phyloP scores from a whole-genome alignment of 2,329 filamentous ascomycete species.

The Trichoderma atroviride region DNA sequence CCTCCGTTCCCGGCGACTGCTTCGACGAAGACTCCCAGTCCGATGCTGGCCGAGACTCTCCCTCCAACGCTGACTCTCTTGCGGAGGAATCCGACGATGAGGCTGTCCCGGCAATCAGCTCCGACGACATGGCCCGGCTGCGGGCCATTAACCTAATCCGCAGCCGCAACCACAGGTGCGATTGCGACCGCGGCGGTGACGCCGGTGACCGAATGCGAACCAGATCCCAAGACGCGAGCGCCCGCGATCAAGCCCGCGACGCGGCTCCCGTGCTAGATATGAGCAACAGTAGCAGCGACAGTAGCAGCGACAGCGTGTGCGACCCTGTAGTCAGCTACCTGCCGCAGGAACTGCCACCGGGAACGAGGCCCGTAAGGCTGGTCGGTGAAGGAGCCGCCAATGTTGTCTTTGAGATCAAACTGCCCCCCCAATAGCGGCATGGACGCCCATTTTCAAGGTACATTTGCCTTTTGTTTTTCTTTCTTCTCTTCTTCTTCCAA shows the following conservation, averaged over 20 bases:
- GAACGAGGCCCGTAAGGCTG: slow-evolving; percentile 44
- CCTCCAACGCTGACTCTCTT: slow-evolving; percentile 27
- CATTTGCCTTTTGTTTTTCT: neutral
- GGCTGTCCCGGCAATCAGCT: slow-evolving; percentile 29
- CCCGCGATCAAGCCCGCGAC: neutral
- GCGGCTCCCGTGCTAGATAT: neutral
- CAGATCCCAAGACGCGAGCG: neutral
- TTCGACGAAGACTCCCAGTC: slow-evolving; percentile 28
- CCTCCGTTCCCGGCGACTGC: slow-evolving; percentile 29
- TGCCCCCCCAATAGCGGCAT: slow-evolving; percentile 36
- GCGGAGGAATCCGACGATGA: slow-evolving; percentile 28
- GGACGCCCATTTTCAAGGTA: slow-evolving; percentile 38
- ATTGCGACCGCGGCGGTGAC: neutral
- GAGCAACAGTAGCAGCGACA: no score
- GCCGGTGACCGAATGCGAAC: neutral
- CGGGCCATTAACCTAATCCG: slow-evolving; percentile 28
- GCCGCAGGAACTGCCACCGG: slow-evolving; percentile 40
- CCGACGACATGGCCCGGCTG: slow-evolving; percentile 33
- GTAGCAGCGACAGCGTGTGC: neutral
- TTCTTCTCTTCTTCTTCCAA: neutral
- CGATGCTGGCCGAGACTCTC: slow-evolving; percentile 25
- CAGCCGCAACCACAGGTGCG: neutral
- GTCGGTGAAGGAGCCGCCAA: slow-evolving; percentile 76
- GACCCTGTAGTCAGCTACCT: slow-evolving; percentile 31
- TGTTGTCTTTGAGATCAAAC: slow-evolving; percentile 66